Conservation (phyloP, 2,329 filamentous ascomycete genomes). For the Pleomassaria siparia region DNA sequence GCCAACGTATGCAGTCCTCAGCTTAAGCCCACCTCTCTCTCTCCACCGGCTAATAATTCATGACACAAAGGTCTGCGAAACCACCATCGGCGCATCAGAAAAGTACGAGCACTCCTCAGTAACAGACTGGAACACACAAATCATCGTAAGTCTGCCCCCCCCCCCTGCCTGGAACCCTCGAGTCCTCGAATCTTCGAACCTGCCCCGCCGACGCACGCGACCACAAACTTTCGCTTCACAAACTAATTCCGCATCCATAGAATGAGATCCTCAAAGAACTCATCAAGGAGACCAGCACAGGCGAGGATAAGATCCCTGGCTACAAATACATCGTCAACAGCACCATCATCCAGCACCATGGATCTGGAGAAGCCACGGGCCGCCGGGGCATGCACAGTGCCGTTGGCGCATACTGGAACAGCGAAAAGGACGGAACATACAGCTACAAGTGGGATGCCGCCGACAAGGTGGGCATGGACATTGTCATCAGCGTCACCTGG, state of each 20-base stretch:
- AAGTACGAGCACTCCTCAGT: conserved; percentile 88
- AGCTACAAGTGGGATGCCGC: conserved; percentile 76
- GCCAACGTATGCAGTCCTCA: conserved; percentile 21
- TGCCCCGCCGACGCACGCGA: neutral
- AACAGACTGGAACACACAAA: conserved; percentile 83
- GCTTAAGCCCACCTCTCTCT: neutral
- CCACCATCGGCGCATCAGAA: conserved; percentile 70
- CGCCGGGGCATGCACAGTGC: conserved; percentile 89
- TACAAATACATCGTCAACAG: conserved; percentile 98
- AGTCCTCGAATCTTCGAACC: too few species aligned
- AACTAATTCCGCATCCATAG: conserved; percentile 49
- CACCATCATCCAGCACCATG: conserved; percentile 93
- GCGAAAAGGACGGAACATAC: conserved; percentile 88
- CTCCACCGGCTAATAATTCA: conserved; percentile 5
- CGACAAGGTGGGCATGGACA: conserved; percentile 55
- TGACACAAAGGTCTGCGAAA: conserved; percentile 71
- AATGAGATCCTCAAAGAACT: conserved; percentile 76
- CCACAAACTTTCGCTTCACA: conserved; percentile 6
- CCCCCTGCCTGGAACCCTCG: too few species aligned
- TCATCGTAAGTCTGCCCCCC: conserved; percentile 69
- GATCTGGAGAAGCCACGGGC: conserved; percentile 63
- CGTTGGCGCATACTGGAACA: conserved; percentile 85
- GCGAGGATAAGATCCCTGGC: conserved; percentile 59
- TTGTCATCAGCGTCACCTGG: conserved; percentile 66
- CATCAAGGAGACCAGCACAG: conserved; percentile 71